These are phyloP conservation scores for Yamadazyma taylorii DNA, from an alignment of 1,139 yeast species.

Conservation along the genomic window DNA sequence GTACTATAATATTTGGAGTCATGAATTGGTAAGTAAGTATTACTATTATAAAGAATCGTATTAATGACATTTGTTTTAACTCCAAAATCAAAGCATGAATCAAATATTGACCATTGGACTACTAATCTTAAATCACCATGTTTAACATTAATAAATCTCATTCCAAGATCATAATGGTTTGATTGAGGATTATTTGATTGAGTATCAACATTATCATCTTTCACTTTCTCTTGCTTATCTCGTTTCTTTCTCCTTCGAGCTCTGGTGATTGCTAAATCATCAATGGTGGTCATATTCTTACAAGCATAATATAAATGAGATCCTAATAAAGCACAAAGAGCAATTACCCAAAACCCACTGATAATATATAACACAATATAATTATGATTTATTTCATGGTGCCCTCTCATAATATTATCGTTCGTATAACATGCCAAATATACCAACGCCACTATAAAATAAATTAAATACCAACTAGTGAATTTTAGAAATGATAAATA, in stretches of 20 bases:
- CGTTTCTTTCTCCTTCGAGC: slow-evolving; percentile 19
- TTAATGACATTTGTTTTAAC: slow-evolving; percentile 35
- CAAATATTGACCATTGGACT: slow-evolving; percentile 27
- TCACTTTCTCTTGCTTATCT: slow-evolving; percentile 23
- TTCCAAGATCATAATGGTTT: slow-evolving; percentile 18
- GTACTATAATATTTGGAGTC: slow-evolving; percentile 9
- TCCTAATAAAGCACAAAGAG: slow-evolving; percentile 37
- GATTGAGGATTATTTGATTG: background rate
- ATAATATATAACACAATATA: slow-evolving; percentile 42
- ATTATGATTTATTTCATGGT: slow-evolving; percentile 42
- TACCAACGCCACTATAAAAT: slow-evolving; percentile 29
- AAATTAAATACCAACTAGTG: slow-evolving; percentile 31
- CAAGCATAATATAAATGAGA: slow-evolving; percentile 39
- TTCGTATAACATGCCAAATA: slow-evolving; percentile 30
- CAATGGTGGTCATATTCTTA: slow-evolving; percentile 48
- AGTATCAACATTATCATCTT: too few relatives aligned
- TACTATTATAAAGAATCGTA: slow-evolving; percentile 19
- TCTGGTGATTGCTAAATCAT: slow-evolving; percentile 30
- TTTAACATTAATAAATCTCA: slow-evolving; percentile 32
- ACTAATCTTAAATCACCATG: slow-evolving; percentile 27
- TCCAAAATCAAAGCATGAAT: slow-evolving; percentile 32
- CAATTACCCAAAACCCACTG: slow-evolving; percentile 41
- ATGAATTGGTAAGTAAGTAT: slow-evolving; percentile 5
- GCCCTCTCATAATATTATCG: slow-evolving; percentile 21
- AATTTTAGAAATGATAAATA: slow-evolving; percentile 54